A percentile compares a stretch with the other conserved stretches of the same genome.
phyloP scores from a whole-genome alignment of 2,329 filamentous ascomycete genomes.

The Coniochaeta pulveracea region DNA sequence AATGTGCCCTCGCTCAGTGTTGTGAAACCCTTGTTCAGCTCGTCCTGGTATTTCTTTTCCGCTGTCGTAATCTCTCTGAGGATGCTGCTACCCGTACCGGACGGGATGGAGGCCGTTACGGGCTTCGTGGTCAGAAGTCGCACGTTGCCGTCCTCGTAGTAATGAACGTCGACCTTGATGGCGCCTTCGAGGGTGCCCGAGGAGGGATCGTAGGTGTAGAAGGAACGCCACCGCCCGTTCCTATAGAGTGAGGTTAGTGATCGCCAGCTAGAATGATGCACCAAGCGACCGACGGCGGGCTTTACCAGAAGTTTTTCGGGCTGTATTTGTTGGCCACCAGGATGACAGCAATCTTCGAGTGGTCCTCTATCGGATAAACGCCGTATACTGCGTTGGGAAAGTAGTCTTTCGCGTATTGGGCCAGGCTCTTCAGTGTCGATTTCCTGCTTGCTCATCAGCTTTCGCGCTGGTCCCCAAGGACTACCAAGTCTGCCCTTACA shows the following conservation, averaged over 20 bases:
- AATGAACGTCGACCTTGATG: constrained; percentile 93
- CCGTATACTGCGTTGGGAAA: constrained; percentile 74
- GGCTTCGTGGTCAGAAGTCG: constrained; percentile 83
- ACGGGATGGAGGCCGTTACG: constrained; percentile 48
- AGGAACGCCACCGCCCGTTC: constrained; percentile 93
- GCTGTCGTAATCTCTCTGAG: constrained; percentile 64
- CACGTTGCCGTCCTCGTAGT: constrained; percentile 98
- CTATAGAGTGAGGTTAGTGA: constrained; percentile 27
- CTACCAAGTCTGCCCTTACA: constrained; percentile 44
- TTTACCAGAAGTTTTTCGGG: constrained; percentile 91
- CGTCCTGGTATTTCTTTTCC: constrained; percentile 93
- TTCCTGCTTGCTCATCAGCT: constrained; percentile 41
- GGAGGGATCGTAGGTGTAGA: constrained; percentile 69
- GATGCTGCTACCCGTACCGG: constrained; percentile 55
- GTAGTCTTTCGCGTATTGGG: constrained; percentile 73
- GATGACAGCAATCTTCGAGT: constrained; percentile 66
- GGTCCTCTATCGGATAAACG: constrained; percentile 69
- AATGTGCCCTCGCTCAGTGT: constrained; percentile 88
- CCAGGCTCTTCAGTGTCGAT: constrained; percentile 69
- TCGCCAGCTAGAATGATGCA: too few species aligned
- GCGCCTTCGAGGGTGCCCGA: constrained; percentile 59
- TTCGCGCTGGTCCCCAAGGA: background rate
- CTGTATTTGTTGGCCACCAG: constrained; percentile 96
- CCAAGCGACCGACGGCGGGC: too few species aligned
- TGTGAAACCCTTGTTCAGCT: constrained; percentile 83